These are phyloP conservation scores for Chaetomium tenue DNA, from an alignment of 495 filamentous ascomycete genomes.

Conservation along the genomic window DNA sequence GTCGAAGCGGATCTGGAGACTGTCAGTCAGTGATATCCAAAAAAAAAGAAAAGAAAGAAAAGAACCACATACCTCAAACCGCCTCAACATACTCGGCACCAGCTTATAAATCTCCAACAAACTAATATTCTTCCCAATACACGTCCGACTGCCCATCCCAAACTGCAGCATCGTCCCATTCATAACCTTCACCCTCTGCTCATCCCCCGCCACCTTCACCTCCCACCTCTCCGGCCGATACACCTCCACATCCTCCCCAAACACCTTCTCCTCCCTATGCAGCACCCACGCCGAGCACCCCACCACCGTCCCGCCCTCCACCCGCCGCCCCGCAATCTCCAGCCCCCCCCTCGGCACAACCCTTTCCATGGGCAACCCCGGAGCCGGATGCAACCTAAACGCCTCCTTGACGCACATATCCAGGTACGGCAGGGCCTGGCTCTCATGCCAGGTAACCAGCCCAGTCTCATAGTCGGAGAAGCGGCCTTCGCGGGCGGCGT, in stretches of 20 bases:
- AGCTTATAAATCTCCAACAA: slow-evolving; percentile 78
- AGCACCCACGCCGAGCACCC: slow-evolving; percentile 63
- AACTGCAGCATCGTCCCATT: slow-evolving; percentile 62
- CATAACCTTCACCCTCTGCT: slow-evolving; percentile 53
- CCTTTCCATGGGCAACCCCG: slow-evolving; percentile 62
- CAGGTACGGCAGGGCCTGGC: slow-evolving; percentile 59
- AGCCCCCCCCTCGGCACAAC: slow-evolving; percentile 58
- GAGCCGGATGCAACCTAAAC: slow-evolving; percentile 63
- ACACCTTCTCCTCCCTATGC: slow-evolving; percentile 57
- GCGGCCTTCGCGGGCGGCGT: slow-evolving; percentile 44
- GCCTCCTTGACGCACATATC: slow-evolving; percentile 69
- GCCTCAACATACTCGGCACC: slow-evolving; percentile 66
- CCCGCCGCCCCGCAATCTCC: slow-evolving; percentile 52
- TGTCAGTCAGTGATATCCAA: neutral
- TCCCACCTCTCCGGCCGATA: slow-evolving; percentile 62
- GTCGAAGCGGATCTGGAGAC: slow-evolving; percentile 52
- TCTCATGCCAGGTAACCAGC: slow-evolving; percentile 59
- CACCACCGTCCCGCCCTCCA: slow-evolving; percentile 63
- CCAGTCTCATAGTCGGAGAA: slow-evolving; percentile 54
- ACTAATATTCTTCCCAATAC: slow-evolving; percentile 70
- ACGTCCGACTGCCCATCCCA: slow-evolving; percentile 60
- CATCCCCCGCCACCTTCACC: slow-evolving; percentile 40
- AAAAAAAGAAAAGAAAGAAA: neutral
- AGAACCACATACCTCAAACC: slow-evolving; percentile 58
- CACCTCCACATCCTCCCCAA: slow-evolving; percentile 56